Evolutionary conservation across 805 yeast genomes (phyloP).

Genomic region (Wickerhamiella hasegawae): DNA sequence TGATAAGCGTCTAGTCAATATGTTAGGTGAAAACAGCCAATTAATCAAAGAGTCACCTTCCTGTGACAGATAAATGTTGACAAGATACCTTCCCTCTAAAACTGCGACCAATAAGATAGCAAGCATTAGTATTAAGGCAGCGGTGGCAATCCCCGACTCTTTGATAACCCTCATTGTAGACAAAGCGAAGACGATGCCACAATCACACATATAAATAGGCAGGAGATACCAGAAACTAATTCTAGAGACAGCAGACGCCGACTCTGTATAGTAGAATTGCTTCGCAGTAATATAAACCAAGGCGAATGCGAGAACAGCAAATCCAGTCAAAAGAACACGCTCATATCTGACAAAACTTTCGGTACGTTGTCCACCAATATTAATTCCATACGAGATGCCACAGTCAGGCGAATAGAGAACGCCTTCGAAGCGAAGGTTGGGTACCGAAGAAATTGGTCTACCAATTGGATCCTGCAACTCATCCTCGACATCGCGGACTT

Average conservation of each 20-base stretch:
- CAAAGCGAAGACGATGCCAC: too few species aligned
- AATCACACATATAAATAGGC: too few species aligned
- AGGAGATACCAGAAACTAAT: constrained; percentile 62
- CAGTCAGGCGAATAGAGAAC: constrained; percentile 81
- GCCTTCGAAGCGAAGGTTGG: constrained; percentile 40
- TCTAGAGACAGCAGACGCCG: constrained; percentile 67
- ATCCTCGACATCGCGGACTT: constrained; percentile 47
- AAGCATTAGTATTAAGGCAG: too few species aligned
- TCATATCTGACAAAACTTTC: constrained; percentile 28
- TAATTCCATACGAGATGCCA: constrained; percentile 33
- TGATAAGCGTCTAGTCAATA: too few species aligned
- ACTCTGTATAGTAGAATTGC: constrained; percentile 56
- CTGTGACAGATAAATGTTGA: too few species aligned
- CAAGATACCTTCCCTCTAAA: too few species aligned
- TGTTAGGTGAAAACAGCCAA: too few species aligned
- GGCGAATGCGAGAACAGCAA: constrained; percentile 29
- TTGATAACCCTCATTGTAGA: too few species aligned
- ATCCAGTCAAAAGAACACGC: constrained; percentile 28
- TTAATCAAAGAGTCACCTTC: too few species aligned
- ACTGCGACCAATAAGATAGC: too few species aligned
- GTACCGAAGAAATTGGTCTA: constrained; percentile 47
- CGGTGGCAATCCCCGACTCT: too few species aligned
- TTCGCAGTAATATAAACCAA: constrained; percentile 44
- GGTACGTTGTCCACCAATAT: constrained; percentile 34
- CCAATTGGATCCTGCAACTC: constrained; percentile 68